Base-by-base conservation (phyloP, 306 rosid genomes). In the Glycine tomentella region DNA sequence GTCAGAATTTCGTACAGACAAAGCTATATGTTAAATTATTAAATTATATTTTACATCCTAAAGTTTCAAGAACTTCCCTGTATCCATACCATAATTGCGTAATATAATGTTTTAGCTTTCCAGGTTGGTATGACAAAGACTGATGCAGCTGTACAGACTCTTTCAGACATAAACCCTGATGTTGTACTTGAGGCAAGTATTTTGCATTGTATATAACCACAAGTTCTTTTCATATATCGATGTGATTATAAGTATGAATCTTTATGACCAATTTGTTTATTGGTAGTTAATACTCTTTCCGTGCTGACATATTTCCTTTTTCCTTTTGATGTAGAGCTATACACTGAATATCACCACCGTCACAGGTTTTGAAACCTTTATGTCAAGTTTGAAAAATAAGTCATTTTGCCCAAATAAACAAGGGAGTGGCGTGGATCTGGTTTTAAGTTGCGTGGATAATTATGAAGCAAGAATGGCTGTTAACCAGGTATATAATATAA, bases 381-480 rank as follows among this genome's bases (percentile, higher is more conserved):
- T 88, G 90, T 84, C 92, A 70, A 90, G 94, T 80, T 88, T 95
- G 85, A 88, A 88, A 86, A 82, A 92, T 80, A 93, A 93, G 86
- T 93, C 97, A 15, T 95, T 95, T 78, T 1, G 82, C 69, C 91
- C 90, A 31, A 65, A 75, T 81, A 93, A 92, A 86, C 88, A 92
- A 89, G 93, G 91, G 13, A 88, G 86, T 62, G 99, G 98, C 44
- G 93, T 91, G 72, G 99, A 95, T 85, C 92, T 95, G 82, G 98
- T 95, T 40, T 83, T 95, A 85, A 95, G 99, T 84, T 95, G 99
- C 59, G 99, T 95, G 50, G 99, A 95, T 87, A 95, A 95, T 83
- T 95, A 95, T 80, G 99, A 95, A 93, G 99, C 99, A 71, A 88
- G 99, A 88, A 95, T 95, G 99, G 98, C 94, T 81, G 98, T 95